A percentile compares a stretch with the other conserved stretches of the same genome.
Conservation (phyloP, 129 eudicot species). For the Artemisia tridentata region DNA sequence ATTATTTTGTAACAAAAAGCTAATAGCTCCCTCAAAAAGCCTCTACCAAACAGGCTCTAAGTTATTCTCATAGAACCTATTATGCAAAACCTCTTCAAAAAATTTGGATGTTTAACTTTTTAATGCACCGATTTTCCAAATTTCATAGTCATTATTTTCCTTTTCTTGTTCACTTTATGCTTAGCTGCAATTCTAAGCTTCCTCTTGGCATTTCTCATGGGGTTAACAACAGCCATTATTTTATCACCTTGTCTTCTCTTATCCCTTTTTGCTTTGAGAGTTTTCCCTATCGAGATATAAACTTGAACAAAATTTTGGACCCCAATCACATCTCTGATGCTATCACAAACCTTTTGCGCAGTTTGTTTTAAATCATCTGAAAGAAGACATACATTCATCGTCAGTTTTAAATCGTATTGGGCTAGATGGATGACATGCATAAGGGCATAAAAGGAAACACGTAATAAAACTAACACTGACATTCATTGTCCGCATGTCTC, state of each 20-base stretch:
- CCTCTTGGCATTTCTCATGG: conserved; percentile 78
- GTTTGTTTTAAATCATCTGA: conserved; percentile 65
- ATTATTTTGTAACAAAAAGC: no score
- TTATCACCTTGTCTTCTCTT: conserved; percentile 72
- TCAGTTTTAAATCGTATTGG: background rate
- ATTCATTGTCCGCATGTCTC: no score
- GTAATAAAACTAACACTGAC: background rate
- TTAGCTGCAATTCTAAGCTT: conserved; percentile 66
- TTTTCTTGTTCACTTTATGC: conserved; percentile 68
- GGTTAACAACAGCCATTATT: conserved; percentile 74
- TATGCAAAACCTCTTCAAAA: background rate
- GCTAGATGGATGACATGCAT: background rate
- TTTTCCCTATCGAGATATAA: conserved; percentile 48
- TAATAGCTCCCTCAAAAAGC: no score
- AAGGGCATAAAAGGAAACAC: conserved; percentile 14
- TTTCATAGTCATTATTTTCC: conserved; percentile 76
- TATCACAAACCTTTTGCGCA: conserved; percentile 55
- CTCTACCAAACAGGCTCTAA: no score
- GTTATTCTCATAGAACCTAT: no score
- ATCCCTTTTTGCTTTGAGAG: conserved; percentile 68
- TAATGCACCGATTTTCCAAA: conserved; percentile 55
- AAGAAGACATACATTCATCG: conserved; percentile 3
- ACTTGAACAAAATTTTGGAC: conserved; percentile 44
- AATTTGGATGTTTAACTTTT: conserved; percentile 8
- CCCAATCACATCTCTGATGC: conserved; percentile 48